These are phyloP conservation scores for Chaetomium sp. DNA, from an alignment of 2,329 filamentous ascomycete species.

Conservation along the genomic window DNA sequence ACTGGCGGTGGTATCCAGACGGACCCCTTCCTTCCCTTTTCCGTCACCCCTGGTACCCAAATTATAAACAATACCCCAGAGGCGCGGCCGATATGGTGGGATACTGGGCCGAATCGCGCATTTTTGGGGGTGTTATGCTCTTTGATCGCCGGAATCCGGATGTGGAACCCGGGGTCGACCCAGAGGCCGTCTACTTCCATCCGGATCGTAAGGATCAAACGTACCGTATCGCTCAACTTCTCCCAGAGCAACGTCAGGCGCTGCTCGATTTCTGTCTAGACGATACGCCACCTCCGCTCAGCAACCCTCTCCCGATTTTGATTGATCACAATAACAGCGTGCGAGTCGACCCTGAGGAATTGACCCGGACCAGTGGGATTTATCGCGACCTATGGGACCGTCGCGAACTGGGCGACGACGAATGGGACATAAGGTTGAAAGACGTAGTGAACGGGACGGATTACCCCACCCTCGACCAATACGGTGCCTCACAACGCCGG, in stretches of 20 bases:
- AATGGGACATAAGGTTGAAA: background rate
- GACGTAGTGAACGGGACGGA: background rate
- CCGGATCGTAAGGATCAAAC: constrained; percentile 13
- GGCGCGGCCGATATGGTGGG: constrained; percentile 22
- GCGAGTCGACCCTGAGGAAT: constrained; percentile 26
- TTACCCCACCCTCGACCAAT: background rate
- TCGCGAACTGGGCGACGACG: background rate
- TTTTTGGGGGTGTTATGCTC: constrained; percentile 22
- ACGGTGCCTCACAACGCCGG: background rate
- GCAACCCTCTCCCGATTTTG: constrained; percentile 18
- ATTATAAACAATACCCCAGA: constrained; percentile 16
- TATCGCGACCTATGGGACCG: constrained; percentile 29
- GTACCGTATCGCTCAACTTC: constrained; percentile 24
- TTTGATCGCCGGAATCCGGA: constrained; percentile 18
- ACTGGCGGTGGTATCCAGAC: background rate
- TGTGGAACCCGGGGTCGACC: background rate
- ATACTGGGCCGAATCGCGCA: constrained; percentile 25
- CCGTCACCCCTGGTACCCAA: constrained; percentile 11
- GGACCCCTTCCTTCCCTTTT: constrained; percentile 18
- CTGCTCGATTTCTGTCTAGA: constrained; percentile 22
- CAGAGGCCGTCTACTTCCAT: constrained; percentile 22
- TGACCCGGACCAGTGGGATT: constrained; percentile 20
- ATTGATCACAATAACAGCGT: constrained; percentile 17
- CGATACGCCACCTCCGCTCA: background rate
- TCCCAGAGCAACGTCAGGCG: constrained; percentile 20